A percentile compares a stretch with the other conserved stretches of the same genome.
These are phyloP conservation scores for Nemania bipapillata DNA, from an alignment of 2,329 filamentous ascomycete species.

Conservation along the genomic window DNA sequence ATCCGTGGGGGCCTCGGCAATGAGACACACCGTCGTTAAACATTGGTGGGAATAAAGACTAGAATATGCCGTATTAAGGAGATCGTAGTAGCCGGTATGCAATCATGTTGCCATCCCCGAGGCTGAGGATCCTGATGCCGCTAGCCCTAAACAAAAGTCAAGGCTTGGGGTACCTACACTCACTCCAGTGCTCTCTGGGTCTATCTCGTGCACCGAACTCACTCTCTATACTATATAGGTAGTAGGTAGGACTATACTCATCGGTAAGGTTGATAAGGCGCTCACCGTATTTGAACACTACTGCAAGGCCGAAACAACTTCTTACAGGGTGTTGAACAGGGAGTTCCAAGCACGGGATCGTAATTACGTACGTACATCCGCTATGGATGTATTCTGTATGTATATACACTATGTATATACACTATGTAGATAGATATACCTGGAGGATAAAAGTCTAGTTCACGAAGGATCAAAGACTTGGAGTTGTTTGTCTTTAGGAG, in stretches of 20 bases:
- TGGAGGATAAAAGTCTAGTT: no score
- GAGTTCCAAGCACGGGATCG: not conserved
- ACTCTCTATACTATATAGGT: not conserved
- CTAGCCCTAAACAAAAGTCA: constrained; percentile 7
- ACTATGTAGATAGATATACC: not conserved
- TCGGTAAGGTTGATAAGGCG: constrained; percentile 14
- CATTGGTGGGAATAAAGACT: not conserved
- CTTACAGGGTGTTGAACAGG: constrained; percentile 10
- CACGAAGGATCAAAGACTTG: constrained; percentile 12
- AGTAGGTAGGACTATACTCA: not conserved
- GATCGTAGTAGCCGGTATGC: not conserved
- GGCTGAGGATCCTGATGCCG: constrained; percentile 15
- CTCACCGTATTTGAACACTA: constrained; percentile 21
- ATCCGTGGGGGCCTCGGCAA: not conserved
- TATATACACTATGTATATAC: not conserved
- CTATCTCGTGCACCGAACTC: constrained; percentile 7
- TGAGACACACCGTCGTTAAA: not conserved
- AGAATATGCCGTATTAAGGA: constrained; percentile 13
- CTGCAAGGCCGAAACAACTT: constrained; percentile 21
- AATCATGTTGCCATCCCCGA: not conserved
- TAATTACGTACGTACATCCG: no score
- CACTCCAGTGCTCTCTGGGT: not conserved
- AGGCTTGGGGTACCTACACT: not conserved
- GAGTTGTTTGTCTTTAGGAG: constrained; percentile 7
- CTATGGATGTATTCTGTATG: no score